Conservation (phyloP, 768 basidiomycete genomes). For the Leccinum subgranulosum region DNA sequence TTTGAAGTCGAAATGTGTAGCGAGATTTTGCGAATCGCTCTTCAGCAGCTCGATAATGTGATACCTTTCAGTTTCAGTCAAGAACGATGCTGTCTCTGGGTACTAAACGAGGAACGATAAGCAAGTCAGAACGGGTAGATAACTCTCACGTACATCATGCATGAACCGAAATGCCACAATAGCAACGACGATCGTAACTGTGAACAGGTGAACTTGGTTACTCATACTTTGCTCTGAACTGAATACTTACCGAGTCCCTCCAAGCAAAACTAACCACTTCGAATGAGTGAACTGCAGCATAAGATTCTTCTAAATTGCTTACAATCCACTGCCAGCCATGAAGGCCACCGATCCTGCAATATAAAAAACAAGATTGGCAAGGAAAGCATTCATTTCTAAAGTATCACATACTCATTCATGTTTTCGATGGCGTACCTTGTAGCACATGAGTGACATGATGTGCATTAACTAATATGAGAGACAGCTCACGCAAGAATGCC, state of each 20-base stretch:
- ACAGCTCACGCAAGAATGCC: conserved; percentile 43
- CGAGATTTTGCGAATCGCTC: conserved; percentile 40
- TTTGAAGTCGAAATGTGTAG: conserved; percentile 41
- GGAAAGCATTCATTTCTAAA: conserved; percentile 5
- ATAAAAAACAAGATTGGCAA: not conserved
- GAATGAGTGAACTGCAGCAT: conserved; percentile 5
- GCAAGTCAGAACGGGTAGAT: not conserved
- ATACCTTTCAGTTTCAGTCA: conserved; percentile 40
- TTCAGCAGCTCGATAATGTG: conserved; percentile 34
- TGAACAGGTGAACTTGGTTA: not conserved
- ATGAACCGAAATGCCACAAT: conserved; percentile 44
- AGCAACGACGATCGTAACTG: conserved; percentile 23
- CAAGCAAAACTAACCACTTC: conserved; percentile 25
- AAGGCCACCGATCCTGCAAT: conserved; percentile 24
- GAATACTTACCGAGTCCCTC: conserved; percentile 24
- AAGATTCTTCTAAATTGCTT: conserved; percentile 7
- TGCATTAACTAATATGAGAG: not conserved
- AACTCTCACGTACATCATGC: conserved; percentile 41
- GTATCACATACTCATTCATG: conserved; percentile 31
- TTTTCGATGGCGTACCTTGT: conserved; percentile 33
- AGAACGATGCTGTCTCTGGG: conserved; percentile 53
- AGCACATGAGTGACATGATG: not conserved
- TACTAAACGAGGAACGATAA: conserved; percentile 31
- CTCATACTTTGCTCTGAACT: not conserved
- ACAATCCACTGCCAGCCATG: conserved; percentile 40